Evolutionary conservation across 164 flowering plant species (phyloP).

Genomic region (Aristolochia contorta): DNA sequence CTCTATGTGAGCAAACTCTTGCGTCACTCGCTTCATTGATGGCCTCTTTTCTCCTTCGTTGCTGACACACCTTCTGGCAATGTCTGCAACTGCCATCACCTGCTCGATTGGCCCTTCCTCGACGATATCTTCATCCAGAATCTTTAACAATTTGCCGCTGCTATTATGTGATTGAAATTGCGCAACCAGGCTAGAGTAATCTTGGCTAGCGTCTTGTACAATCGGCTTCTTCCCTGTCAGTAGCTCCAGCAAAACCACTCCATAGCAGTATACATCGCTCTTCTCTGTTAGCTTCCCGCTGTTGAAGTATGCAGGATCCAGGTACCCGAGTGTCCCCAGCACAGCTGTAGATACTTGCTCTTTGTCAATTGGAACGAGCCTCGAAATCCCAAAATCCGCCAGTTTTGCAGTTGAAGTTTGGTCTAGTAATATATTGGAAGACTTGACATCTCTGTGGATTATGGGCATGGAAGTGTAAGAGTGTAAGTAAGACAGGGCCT

Average conservation of each 20-base stretch:
- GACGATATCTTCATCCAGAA: background rate
- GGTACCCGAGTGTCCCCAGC: slow-evolving; percentile 11
- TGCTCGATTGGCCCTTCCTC: slow-evolving; percentile 4
- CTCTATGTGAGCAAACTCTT: background rate
- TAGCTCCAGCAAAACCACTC: slow-evolving; percentile 4
- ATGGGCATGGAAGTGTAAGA: slow-evolving; percentile 9
- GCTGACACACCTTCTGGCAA: slow-evolving; percentile 1
- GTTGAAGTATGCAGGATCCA: slow-evolving; percentile 7
- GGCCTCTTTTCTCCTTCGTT: slow-evolving; percentile 5
- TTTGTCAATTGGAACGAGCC: slow-evolving; percentile 6
- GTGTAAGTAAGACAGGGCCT: slow-evolving; percentile 9
- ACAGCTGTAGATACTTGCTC: slow-evolving; percentile 5
- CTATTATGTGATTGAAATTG: background rate
- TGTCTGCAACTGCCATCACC: slow-evolving; percentile 1
- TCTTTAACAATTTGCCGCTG: background rate
- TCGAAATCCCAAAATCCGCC: slow-evolving; percentile 9
- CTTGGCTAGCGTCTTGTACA: background rate
- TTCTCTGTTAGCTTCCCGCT: slow-evolving; percentile 8
- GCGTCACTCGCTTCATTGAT: slow-evolving; percentile 4
- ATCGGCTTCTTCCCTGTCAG: slow-evolving; percentile 3
- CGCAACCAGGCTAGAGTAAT: background rate
- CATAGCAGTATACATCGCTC: slow-evolving; percentile 14
- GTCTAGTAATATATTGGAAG: slow-evolving; percentile 8
- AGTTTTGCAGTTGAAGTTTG: slow-evolving; percentile 7
- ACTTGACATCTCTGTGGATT: slow-evolving; percentile 10